Evolutionary conservation across 768 basidiomycete genomes (phyloP), one percentile per base, ranked within the genome.

Genomic region (Termitomyces sp.): DNA sequence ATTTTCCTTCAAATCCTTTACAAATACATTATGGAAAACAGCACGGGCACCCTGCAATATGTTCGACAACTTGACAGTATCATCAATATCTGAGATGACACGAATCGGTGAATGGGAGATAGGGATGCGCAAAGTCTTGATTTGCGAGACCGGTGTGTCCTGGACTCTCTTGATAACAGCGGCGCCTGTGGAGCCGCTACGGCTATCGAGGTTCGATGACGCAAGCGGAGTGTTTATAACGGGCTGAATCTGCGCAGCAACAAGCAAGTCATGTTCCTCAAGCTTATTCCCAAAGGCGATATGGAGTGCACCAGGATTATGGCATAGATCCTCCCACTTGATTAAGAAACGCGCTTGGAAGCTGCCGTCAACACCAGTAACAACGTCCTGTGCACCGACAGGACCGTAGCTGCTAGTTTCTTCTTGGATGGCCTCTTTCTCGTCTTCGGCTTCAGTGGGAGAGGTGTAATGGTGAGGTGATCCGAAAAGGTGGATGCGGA

Each of bases 61-160:
- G 47, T 87, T 85, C 0, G 93, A 87, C 26, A 79, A 67, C 66
- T 95, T 95, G 56, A 97, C 79, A 0, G 95, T 98, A 71, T 98
- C 95, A 66, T 98, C 95, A 44, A 98, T 88, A 64, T 98, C 95
- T 8, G 93, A 95, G 15, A 98, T 87, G 55, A 96, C 82, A 18
- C 92, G 85, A 15, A 95, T 71, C 2, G 81, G 80, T 2, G 82
- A 80, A 64, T 85, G 74, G 0, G 87, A 82, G 36, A 92, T 77
- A 6, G 83, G 75, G 20, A 82, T 71, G 13, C 71, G 70, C 5
- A 78, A 62, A 1, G 69, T 67, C 26, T 70, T 70, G 7, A 68
- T 66, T 61, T 57, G 31, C 39, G 54, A 57, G 53, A 53, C 26
- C 20, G 22, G 53, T 4, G 31, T 0, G 24, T 44, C 41, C 29